phyloP scores from a whole-genome alignment of 106 monocot species.

The Dioscorea dumetorum region DNA sequence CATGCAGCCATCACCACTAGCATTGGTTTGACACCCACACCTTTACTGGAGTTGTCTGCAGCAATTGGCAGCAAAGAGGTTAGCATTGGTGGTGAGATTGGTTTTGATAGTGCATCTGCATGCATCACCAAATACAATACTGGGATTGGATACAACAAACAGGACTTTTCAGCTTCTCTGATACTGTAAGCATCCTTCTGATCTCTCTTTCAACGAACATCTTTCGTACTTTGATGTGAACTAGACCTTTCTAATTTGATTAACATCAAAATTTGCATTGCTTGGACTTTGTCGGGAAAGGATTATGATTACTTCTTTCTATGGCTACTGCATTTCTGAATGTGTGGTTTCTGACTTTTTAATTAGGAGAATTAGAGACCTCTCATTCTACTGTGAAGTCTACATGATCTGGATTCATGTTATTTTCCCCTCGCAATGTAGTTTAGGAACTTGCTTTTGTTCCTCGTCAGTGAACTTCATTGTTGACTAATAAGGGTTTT shows the following conservation, averaged over 20 bases:
- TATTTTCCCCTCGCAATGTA: no score
- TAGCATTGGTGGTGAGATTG: constrained; percentile 53
- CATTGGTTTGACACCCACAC: constrained; percentile 49
- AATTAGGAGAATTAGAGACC: no score
- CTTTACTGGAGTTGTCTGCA: constrained; percentile 55
- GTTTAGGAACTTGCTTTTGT: no score
- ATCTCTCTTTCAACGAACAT: background rate
- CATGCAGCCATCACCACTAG: constrained; percentile 47
- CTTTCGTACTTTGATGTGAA: background rate
- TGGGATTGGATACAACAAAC: constrained; percentile 50
- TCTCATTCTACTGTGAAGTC: no score
- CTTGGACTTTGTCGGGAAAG: background rate
- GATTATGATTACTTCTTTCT: background rate
- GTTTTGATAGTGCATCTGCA: constrained; percentile 66
- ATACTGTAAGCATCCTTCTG: constrained; percentile 31
- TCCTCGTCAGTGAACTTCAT: no score
- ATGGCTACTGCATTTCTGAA: no score
- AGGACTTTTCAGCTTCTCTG: constrained; percentile 62
- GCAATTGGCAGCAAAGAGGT: constrained; percentile 43
- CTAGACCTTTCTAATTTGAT: background rate
- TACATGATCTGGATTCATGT: no score
- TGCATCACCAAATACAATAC: constrained; percentile 66
- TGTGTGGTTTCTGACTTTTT: no score
- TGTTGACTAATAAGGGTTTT: no score
- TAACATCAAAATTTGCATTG: background rate